phyloP scores from a whole-genome alignment of 1,284 basidiomycete species.

The Leccinum subrobustum region DNA sequence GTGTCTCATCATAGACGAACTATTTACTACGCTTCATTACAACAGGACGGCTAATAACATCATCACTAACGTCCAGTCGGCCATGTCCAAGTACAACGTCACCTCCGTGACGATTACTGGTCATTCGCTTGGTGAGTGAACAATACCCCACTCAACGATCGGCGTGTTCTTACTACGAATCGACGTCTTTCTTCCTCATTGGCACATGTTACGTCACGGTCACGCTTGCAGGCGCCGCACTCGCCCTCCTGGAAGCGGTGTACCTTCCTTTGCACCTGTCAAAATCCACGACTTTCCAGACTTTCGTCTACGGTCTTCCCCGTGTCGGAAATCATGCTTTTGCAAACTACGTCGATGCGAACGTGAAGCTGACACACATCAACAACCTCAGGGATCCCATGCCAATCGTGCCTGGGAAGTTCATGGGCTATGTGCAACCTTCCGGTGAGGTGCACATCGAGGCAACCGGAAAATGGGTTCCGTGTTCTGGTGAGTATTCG shows the following conservation, averaged over 20 bases:
- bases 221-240: slow-evolving; percentile 39
- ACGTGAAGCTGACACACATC: slow-evolving; percentile 44
- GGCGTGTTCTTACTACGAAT: neutral
- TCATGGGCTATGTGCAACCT: slow-evolving; percentile 53
- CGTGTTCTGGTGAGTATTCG: slow-evolving; percentile 39
- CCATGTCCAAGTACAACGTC: slow-evolving; percentile 40
- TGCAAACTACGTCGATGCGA: slow-evolving; percentile 54
- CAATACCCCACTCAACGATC: neutral
- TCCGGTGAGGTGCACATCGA: slow-evolving; percentile 58
- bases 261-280: slow-evolving; percentile 40
- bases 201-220: neutral
- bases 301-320: slow-evolving; percentile 54
- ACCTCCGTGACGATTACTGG: slow-evolving; percentile 50
- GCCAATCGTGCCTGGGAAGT: slow-evolving; percentile 48
- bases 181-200: neutral
- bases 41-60: slow-evolving; percentile 47
- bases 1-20: neutral
- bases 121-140: slow-evolving; percentile 49
- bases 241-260: slow-evolving; percentile 48
- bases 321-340: slow-evolving; percentile 64
- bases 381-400: slow-evolving; percentile 51
- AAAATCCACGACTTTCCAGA: slow-evolving; percentile 29
- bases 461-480: slow-evolving; percentile 43
- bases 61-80: slow-evolving; percentile 46
- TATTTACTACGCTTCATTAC: neutral